Percentiles rank a stretch among this genome's conserved stretches.
Evolutionary conservation across 2,329 filamentous ascomycete genomes (phyloP).

Genomic region (Neopestalotiopsis clavispora): DNA sequence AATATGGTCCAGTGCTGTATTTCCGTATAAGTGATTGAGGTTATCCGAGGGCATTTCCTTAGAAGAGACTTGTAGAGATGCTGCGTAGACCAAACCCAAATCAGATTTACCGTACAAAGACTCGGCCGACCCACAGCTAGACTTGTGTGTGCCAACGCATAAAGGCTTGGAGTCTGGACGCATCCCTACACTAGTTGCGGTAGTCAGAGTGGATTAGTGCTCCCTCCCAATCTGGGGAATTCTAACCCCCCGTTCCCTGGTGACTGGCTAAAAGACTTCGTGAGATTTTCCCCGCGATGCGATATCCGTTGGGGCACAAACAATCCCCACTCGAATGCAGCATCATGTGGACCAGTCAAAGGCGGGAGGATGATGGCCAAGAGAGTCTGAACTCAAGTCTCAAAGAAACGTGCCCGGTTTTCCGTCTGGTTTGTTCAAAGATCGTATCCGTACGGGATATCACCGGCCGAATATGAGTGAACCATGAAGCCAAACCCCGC

Average conservation of each 20-base stretch:
- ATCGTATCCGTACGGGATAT: neutral
- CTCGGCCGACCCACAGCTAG: too few relatives aligned
- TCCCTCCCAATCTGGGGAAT: neutral
- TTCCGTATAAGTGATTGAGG: neutral
- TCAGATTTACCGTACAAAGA: too few relatives aligned
- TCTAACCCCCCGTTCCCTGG: neutral
- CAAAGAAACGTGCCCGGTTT: neutral
- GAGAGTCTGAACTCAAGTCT: neutral
- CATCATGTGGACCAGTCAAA: neutral
- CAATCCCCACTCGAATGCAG: neutral
- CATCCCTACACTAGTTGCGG: neutral
- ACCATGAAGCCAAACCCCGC: neutral
- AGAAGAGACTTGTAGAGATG: neutral
- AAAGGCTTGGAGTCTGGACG: neutral
- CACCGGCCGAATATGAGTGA: neutral
- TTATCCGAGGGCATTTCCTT: neutral
- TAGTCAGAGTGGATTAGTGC: neutral
- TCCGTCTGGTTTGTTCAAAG: neutral
- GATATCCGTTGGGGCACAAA: neutral
- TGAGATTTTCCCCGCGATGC: neutral
- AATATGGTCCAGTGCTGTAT: neutral
- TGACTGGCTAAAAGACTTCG: neutral
- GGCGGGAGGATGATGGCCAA: neutral
- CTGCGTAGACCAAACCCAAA: too few relatives aligned
- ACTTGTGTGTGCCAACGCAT: neutral